Conservation (phyloP, 1,284 basidiomycete genomes). For the Ustilago hordei region DNA sequence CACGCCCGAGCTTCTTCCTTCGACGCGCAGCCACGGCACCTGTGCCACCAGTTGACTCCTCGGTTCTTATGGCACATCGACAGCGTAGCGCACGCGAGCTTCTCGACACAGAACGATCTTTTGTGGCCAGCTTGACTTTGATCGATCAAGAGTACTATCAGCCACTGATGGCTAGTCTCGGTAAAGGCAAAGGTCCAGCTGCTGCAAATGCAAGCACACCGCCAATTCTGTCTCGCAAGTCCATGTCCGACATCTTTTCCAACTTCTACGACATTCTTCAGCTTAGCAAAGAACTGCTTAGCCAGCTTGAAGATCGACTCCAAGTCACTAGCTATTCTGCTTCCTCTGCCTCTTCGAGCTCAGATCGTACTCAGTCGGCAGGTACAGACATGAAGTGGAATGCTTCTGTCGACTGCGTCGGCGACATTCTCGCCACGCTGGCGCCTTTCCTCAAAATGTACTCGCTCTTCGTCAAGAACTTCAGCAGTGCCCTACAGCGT, state of each 20-base stretch:
- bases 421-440: constrained; percentile 66
- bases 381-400: constrained; percentile 48
- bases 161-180: constrained; percentile 52
- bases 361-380: constrained; percentile 71
- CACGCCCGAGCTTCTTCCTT: constrained; percentile 39
- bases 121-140: constrained; percentile 58
- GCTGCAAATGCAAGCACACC: constrained; percentile 75
- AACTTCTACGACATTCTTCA: constrained; percentile 93
- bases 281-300: constrained; percentile 82
- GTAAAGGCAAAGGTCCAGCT: constrained; percentile 69
- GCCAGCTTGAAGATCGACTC: constrained; percentile 72
- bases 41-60: constrained; percentile 11
- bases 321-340: constrained; percentile 70
- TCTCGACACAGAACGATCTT: constrained; percentile 64
- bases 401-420: constrained; percentile 54
- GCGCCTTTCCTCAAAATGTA: constrained; percentile 70
- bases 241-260: constrained; percentile 82
- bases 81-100: constrained; percentile 56
- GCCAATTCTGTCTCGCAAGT: constrained; percentile 78
- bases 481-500: constrained; percentile 62
- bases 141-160: constrained; percentile 65
- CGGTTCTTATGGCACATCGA: constrained; percentile 41
- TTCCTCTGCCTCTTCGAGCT: not conserved
- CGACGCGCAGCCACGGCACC: constrained; percentile 43
- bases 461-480: constrained; percentile 68